These are phyloP conservation scores for Mortierella sp. DNA, from an alignment of 371 early-diverging fungal species.

Conservation along the genomic window DNA sequence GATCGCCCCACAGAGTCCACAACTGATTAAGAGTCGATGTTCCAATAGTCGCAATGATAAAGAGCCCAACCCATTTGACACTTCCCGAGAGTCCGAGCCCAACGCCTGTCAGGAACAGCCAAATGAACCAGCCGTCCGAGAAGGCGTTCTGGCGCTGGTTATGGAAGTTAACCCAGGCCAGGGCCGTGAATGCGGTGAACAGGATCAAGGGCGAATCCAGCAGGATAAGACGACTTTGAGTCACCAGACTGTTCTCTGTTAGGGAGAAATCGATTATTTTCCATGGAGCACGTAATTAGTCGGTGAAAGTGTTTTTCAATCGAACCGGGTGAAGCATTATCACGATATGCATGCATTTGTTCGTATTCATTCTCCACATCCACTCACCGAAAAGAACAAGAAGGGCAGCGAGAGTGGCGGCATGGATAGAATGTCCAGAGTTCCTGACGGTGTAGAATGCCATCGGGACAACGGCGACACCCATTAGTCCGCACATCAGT, in stretches of 20 bases:
- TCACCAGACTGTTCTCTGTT: constrained; percentile 88
- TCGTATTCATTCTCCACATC: not conserved
- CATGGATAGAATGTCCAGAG: constrained; percentile 77
- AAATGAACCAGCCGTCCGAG: constrained; percentile 74
- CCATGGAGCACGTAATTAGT: constrained; percentile 48
- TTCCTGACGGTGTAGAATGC: constrained; percentile 85
- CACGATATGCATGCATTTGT: not conserved
- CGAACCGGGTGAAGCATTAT: not conserved
- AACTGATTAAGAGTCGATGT: constrained; percentile 87
- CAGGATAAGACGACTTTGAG: constrained; percentile 91
- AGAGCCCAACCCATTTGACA: constrained; percentile 94
- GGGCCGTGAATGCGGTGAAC: constrained; percentile 79
- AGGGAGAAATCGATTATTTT: constrained; percentile 42
- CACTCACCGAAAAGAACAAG: constrained; percentile 76
- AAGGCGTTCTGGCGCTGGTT: constrained; percentile 74
- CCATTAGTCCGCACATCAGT: constrained; percentile 78
- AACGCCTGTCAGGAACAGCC: constrained; percentile 79
- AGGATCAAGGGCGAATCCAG: constrained; percentile 91
- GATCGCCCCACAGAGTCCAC: constrained; percentile 89
- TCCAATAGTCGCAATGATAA: constrained; percentile 88
- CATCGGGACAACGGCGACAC: constrained; percentile 81
- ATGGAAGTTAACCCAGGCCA: constrained; percentile 84
- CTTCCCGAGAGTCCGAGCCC: constrained; percentile 77
- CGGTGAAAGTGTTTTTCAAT: too few species aligned
- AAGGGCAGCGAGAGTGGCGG: constrained; percentile 78